phyloP scores from a whole-genome alignment of 2,329 filamentous ascomycete genomes.

The Hypoxylon sp. region DNA sequence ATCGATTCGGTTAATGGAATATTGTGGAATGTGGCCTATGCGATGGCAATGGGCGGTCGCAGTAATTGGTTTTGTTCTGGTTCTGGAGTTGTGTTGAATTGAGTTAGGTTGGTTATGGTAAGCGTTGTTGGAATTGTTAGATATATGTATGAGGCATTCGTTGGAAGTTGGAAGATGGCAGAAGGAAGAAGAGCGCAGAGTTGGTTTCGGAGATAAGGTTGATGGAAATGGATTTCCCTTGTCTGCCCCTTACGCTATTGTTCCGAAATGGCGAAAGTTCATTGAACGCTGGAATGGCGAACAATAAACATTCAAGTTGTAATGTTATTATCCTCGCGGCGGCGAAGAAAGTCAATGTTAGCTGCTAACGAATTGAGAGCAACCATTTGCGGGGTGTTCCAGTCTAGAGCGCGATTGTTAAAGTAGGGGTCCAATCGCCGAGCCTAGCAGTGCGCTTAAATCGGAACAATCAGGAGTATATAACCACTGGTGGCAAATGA shows the following conservation, averaged over 20 bases:
- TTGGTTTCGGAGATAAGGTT: conserved; percentile 46
- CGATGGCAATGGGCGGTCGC: conserved; percentile 31
- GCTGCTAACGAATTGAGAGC: conserved; percentile 32
- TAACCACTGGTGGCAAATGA: conserved; percentile 19
- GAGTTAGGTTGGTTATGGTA: conserved; percentile 9
- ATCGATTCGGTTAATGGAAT: conserved; percentile 45
- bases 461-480: conserved; percentile 8
- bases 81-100: conserved; percentile 16
- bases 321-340: conserved; percentile 32
- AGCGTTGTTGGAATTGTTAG: conserved; percentile 20
- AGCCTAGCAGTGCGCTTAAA: conserved; percentile 24
- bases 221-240: conserved; percentile 35
- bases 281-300: conserved; percentile 34
- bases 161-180: too few species aligned
- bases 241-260: conserved; percentile 17
- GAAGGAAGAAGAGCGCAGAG: conserved; percentile 43
- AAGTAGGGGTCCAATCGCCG: conserved; percentile 25
- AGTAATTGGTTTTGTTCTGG: conserved; percentile 8
- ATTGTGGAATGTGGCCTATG: conserved; percentile 11
- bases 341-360: conserved; percentile 29
- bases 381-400: conserved; percentile 39
- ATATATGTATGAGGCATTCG: conserved; percentile 23
- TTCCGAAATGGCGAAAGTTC: conserved; percentile 36
- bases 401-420: conserved; percentile 11
- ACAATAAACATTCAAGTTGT: conserved; percentile 38